Evolutionary conservation across 495 filamentous ascomycete species (phyloP).

Genomic region (Hypoxylon trugodes): DNA sequence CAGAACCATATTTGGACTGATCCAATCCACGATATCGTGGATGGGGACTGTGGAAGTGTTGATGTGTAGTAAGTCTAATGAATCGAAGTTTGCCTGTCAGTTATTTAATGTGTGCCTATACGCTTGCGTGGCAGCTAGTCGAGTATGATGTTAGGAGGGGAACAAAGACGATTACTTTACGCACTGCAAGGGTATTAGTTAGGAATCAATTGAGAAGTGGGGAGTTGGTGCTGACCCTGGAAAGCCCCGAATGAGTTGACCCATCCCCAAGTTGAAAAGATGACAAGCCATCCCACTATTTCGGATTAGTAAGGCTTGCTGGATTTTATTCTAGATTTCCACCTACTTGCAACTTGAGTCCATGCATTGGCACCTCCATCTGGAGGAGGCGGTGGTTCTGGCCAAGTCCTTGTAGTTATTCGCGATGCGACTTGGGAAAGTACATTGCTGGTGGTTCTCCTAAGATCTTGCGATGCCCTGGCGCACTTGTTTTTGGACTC

Average conservation of each 20-base stretch:
- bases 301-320: conserved; percentile 13
- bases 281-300: conserved; percentile 66
- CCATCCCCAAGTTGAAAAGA: conserved; percentile 80
- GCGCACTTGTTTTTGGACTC: conserved; percentile 8
- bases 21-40: conserved; percentile 69
- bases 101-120: no score
- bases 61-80: conserved; percentile 74
- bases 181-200: no score
- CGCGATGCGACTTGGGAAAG: conserved; percentile 40
- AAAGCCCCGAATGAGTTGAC: conserved; percentile 79
- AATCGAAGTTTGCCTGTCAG: no score
- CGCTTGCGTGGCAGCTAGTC: no score
- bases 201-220: no score
- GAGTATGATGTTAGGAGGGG: no score
- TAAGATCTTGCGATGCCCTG: conserved; percentile 36
- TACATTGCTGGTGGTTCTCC: conserved; percentile 42
- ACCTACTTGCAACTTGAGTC: conserved; percentile 65
- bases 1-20: conserved; percentile 63
- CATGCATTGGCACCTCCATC: conserved; percentile 72
- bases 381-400: conserved; percentile 66
- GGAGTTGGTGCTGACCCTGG: no score
- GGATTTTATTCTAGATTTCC: background rate
- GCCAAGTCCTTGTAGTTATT: conserved; percentile 56
- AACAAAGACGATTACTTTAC: no score
- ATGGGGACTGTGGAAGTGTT: conserved; percentile 51